Evolutionary conservation across 1,284 basidiomycete genomes (phyloP), one percentile per base, ranked within the genome.

Genomic region (Leccinum subatratum): DNA sequence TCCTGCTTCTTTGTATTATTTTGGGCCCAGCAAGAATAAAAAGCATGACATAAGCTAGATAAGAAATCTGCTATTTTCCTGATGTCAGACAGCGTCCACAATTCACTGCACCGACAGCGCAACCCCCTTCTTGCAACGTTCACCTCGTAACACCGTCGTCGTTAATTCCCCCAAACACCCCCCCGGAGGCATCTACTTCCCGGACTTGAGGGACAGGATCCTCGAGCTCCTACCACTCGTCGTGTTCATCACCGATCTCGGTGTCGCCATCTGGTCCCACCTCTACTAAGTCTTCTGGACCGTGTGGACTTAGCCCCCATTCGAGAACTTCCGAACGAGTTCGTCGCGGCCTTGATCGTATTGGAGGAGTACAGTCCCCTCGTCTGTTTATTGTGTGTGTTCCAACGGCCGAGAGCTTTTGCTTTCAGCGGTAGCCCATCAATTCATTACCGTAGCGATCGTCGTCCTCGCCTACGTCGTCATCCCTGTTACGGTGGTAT

Each of bases 231-330:
- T 75, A 1, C 45, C 30, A 32, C 30, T 14, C 25, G 39, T 61
- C 6, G 1, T 73, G 18, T 48, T 72, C 20, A 16, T 72, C 62
- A 42, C 6, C 37, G 60, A 66, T 48, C 0, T 66, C 62, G 62
- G 45, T 66, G 5, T 62, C 57, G 5, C 20, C 0, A 7, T 73
- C 45, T 73, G 70, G 72, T 64, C 32, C 66, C 58, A 32, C 39
- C 1, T 72, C 22, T 63, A 34, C 25, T 16, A 64, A 6, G 65
- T 56, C 1, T 74, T 59, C 32, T 60, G 18, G 63, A 45, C 22
- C 7, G 68, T 34, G 1, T 74, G 74, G 72, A 72, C 69, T 0
- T 73, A 63, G n/a, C 72, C 73, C 1, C 74, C 72, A 2, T 73
- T 73, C 39, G 72, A 75, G 34, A 6, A 64, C 16, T 74, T 76